A percentile compares a stretch with the other conserved stretches of the same genome.
Evolutionary conservation across 2,329 filamentous ascomycete species (phyloP).

Genomic region (Neurospora sp.): DNA sequence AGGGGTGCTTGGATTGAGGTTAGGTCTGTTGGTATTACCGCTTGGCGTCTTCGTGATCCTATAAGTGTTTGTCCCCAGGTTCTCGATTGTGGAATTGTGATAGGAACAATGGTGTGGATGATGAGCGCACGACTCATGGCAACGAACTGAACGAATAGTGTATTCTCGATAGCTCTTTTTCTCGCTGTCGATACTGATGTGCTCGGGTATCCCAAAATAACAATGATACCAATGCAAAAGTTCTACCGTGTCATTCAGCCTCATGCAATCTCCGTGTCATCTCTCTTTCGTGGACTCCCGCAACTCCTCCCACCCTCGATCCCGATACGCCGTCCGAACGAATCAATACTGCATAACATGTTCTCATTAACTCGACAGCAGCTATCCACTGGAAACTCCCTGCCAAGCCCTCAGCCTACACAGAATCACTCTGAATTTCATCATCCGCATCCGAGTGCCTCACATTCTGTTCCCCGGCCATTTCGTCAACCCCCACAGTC

Average conservation of each 20-base stretch:
- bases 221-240: not conserved
- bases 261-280: not conserved
- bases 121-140: not conserved
- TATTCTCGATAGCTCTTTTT: not conserved
- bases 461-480: conserved; percentile 1
- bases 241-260: not conserved
- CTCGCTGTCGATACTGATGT: not conserved
- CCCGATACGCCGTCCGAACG: not conserved
- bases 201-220: not conserved
- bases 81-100: not conserved
- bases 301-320: not conserved
- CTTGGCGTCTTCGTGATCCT: not conserved
- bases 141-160: not conserved
- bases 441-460: not conserved
- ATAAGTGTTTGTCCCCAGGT: not conserved
- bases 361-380: not conserved
- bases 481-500: conserved; percentile 8
- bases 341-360: not conserved
- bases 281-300: not conserved
- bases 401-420: not conserved
- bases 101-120: not conserved
- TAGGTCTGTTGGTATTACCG: not conserved
- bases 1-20: not conserved
- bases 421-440: not conserved
- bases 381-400: not conserved